Percentiles rank a stretch among this genome's conserved stretches.
Conservation (phyloP, 208 protist genomes). For the Leishmania amazonensis region DNA sequence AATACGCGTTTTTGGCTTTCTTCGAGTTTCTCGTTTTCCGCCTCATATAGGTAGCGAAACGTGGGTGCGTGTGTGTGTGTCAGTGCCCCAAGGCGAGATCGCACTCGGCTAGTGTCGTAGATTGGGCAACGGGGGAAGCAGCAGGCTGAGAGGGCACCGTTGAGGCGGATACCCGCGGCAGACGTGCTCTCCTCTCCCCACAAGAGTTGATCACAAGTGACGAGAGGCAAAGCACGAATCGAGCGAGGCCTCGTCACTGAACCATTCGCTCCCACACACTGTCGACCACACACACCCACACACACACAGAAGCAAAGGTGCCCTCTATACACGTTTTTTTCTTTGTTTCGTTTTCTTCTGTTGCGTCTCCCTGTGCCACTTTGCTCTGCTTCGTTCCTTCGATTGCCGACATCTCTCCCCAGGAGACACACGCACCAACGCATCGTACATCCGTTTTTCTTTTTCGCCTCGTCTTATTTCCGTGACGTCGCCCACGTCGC, state of each 20-base stretch:
- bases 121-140: not conserved
- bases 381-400: not conserved
- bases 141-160: not conserved
- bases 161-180: not conserved
- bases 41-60: not conserved
- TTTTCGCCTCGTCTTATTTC: not conserved
- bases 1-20: not conserved
- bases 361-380: not conserved
- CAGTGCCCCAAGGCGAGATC: not conserved
- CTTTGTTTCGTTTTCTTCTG: not conserved
- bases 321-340: not conserved
- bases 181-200: not conserved
- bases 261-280: no score
- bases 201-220: not conserved
- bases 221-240: not conserved
- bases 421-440: not conserved
- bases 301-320: not conserved
- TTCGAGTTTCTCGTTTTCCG: not conserved
- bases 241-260: not conserved
- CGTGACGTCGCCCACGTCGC: not conserved
- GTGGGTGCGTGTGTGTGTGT: not conserved
- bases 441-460: constrained; percentile 20
- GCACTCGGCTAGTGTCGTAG: not conserved
- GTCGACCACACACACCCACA: not conserved
- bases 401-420: not conserved